Evolutionary conservation across 164 flowering plant genomes (phyloP).

Genomic region (Macadamia tetraphylla): DNA sequence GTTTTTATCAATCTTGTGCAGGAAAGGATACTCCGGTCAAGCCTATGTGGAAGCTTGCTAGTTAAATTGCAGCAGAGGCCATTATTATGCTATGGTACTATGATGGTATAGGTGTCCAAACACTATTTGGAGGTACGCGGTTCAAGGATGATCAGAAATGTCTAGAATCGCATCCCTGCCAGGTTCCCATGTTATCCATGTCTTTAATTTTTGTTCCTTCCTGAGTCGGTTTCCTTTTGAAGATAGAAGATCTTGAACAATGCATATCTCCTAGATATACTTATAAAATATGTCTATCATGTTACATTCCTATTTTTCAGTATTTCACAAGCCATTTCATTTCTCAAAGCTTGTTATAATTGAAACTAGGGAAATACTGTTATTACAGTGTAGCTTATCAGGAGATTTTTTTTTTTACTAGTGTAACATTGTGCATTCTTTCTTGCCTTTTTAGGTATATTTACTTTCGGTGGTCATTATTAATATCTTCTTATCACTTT

Average conservation of each 20-base stretch:
- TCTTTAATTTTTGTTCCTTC: not conserved
- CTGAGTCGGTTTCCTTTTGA: too few relatives aligned
- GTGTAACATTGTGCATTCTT: too few relatives aligned
- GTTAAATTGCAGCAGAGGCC: slow-evolving; percentile 93
- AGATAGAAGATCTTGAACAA: too few relatives aligned
- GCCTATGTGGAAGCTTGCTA: slow-evolving; percentile 95
- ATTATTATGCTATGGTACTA: slow-evolving; percentile 75
- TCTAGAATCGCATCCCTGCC: slow-evolving; percentile 77
- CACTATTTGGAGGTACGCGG: slow-evolving; percentile 86
- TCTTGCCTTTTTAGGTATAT: too few relatives aligned
- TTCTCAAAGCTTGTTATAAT: too few relatives aligned
- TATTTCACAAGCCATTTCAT: too few relatives aligned
- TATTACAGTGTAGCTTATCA: too few relatives aligned
- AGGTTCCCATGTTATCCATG: slow-evolving; percentile 38
- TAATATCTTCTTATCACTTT: not conserved
- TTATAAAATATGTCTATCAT: too few relatives aligned
- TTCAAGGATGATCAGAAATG: slow-evolving; percentile 86
- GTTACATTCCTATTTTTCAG: not conserved
- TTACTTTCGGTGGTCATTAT: not conserved
- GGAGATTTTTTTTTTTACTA: too few relatives aligned
- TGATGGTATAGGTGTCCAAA: slow-evolving; percentile 78
- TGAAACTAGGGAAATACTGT: too few relatives aligned
- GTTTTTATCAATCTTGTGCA: slow-evolving; percentile 22
- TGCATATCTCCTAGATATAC: not conserved
- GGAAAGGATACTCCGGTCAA: slow-evolving; percentile 91